Evolutionary conservation across 352 stramenopile species (phyloP), one percentile per base, ranked within the genome.

Genomic region (Aphanomyces stellatus): DNA sequence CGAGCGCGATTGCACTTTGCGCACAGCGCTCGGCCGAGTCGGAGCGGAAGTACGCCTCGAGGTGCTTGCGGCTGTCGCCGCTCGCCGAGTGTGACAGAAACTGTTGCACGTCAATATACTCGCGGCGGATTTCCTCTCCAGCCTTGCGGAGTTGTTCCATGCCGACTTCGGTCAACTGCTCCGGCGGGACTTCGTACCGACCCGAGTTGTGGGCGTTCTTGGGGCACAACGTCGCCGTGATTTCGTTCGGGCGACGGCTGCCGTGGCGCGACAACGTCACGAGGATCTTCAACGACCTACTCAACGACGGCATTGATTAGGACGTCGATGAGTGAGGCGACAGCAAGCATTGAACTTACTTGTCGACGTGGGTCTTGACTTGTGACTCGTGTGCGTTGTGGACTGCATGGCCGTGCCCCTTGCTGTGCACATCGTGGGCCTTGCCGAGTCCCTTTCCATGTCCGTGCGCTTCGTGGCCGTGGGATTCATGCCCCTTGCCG

Each of bases 41-140:
- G 27, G 85, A 80, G 55, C 85, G 85, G 64, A 91, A 93, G 65
- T 93, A 93, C 46, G 81, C 78, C 74, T 93, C 80, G 60, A 93
- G 90, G 67, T 93, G 85, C 46, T 76, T 73, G 71, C 91, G 79
- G 41, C 86, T 79, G 15, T 78, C 69, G 68, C 85, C 85, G 46
- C 88, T 88, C 27, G 91, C 75, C 33, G 82, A 81, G 43, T 77
- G 74, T 35, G 83, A 82, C 17, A 91, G 71, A 70, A 91, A 92
- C 55, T 79, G 70, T 17, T 80, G 73, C 42, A 87, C 69, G 35
- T 84, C 72, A 37, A 90, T 81, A 70, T 93, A 93, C 46, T 80
- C 78, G 24, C 74, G 46, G 55, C 82, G 85, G 28, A 91, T 65
- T 69, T 93, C 76, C 63, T 91, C 70, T 37, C 85, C 85, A 27